Conservation (phyloP, 306 rosid genomes). For the Trichosanthes cucumerina region DNA sequence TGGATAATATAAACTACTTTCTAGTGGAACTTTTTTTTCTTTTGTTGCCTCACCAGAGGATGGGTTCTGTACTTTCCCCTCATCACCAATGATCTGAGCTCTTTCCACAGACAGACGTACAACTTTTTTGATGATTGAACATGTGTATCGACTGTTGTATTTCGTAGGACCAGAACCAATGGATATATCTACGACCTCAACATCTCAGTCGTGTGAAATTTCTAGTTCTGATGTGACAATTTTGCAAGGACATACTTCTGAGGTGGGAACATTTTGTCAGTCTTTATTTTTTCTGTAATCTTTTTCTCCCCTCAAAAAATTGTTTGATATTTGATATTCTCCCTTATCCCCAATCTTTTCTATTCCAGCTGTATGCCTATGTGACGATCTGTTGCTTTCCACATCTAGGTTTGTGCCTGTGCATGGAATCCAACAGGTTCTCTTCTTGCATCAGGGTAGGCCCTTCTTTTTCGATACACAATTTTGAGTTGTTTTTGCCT, state of each 20-base stretch:
- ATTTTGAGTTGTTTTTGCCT: neutral
- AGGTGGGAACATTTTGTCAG: constrained; percentile 44
- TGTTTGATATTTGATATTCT: constrained; percentile 3
- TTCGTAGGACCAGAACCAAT: constrained; percentile 58
- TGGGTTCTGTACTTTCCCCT: neutral
- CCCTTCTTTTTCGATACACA: constrained; percentile 3
- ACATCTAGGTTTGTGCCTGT: constrained; percentile 84
- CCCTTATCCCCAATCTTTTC: constrained; percentile 11
- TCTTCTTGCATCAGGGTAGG: constrained; percentile 93
- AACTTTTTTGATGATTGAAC: neutral
- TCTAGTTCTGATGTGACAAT: constrained; percentile 71
- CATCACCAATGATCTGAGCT: constrained; percentile 2
- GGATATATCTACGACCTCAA: constrained; percentile 52
- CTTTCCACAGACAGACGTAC: neutral
- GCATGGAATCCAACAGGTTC: constrained; percentile 96
- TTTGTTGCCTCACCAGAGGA: neutral
- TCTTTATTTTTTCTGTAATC: neutral
- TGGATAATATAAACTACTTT: neutral
- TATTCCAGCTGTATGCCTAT: constrained; percentile 18
- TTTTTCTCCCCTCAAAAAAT: neutral
- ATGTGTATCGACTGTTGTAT: constrained; percentile 9
- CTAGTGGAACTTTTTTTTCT: neutral
- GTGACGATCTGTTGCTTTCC: constrained; percentile 14
- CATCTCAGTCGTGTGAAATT: constrained; percentile 57
- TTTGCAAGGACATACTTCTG: constrained; percentile 91